Evolutionary conservation across 345 rosid species (phyloP).

Genomic region (Lenwebbia sp.): DNA sequence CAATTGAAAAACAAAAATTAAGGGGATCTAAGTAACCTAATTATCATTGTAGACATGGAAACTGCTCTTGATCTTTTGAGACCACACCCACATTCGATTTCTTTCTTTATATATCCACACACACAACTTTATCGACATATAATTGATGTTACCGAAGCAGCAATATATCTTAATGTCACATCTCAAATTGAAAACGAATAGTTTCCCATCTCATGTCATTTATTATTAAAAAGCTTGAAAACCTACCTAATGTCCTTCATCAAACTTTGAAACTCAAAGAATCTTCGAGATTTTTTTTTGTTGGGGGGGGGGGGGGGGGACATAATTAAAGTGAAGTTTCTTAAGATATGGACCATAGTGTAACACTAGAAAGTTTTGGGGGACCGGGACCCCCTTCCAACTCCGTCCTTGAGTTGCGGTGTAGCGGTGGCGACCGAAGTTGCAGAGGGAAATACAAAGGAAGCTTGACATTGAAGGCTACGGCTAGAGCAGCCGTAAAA

Average conservation of each 20-base stretch:
- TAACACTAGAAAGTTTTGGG: not conserved
- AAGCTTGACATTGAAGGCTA: not conserved
- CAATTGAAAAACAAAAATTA: not conserved
- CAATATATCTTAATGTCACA: not conserved
- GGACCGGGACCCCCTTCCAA: not conserved
- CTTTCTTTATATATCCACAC: too few species aligned
- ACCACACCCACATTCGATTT: not conserved
- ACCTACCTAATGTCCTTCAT: not conserved
- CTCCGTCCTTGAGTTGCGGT: not conserved
- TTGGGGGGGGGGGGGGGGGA: not conserved
- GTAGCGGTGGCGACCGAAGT: not conserved
- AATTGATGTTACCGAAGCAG: accelerated
- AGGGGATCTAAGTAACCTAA: not conserved
- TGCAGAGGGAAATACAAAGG: not conserved
- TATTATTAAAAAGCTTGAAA: not conserved
- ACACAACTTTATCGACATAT: not conserved
- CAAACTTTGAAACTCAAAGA: not conserved
- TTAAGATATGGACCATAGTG: not conserved
- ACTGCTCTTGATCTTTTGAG: not conserved
- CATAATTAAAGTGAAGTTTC: not conserved
- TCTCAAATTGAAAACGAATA: not conserved
- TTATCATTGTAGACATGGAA: not conserved
- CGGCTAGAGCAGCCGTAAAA: not conserved
- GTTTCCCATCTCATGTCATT: not conserved
- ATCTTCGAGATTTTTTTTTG: not conserved